These are phyloP conservation scores for Aspergillus terreus DNA, from an alignment of 2,329 filamentous ascomycete genomes.

Conservation along the genomic window DNA sequence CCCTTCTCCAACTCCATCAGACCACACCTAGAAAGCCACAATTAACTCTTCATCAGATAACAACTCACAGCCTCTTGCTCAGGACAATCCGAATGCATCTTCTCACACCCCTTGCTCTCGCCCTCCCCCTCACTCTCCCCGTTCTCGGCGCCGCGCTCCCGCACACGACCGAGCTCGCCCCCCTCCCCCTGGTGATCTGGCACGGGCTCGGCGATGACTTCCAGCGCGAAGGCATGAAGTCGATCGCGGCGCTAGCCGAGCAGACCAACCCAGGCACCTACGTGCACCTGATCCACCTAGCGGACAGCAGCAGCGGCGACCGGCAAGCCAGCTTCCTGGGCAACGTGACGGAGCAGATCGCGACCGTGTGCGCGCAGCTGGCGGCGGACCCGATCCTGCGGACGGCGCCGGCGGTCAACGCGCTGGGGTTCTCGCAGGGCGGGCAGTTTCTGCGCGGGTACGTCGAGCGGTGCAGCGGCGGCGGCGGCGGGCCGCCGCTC, in stretches of 20 bases:
- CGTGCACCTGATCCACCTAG: conserved; percentile 74
- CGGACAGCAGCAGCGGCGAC: conserved; percentile 64
- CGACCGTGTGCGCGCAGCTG: conserved; percentile 72
- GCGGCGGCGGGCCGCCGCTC: conserved; percentile 46
- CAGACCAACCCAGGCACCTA: conserved; percentile 75
- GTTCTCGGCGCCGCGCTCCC: conserved; percentile 16
- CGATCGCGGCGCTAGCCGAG: conserved; percentile 68
- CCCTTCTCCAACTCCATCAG: neutral
- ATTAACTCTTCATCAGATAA: too few species aligned
- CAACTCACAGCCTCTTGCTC: neutral
- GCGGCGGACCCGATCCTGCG: conserved; percentile 73
- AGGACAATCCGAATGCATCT: neutral
- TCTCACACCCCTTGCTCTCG: neutral
- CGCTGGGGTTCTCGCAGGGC: conserved; percentile 91
- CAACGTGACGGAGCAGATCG: conserved; percentile 77
- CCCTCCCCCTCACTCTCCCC: conserved; percentile 6
- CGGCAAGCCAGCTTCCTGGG: conserved; percentile 84
- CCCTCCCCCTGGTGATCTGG: conserved; percentile 90
- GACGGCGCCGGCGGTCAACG: conserved; percentile 79
- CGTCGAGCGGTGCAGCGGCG: conserved; percentile 74
- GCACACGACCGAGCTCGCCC: conserved; percentile 35
- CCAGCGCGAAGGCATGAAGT: conserved; percentile 68
- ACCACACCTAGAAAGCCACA: neutral
- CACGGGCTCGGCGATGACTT: conserved; percentile 72
- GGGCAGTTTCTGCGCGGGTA: conserved; percentile 93